phyloP scores from a whole-genome alignment of 768 basidiomycete genomes.

The Austroboletus eburneus region DNA sequence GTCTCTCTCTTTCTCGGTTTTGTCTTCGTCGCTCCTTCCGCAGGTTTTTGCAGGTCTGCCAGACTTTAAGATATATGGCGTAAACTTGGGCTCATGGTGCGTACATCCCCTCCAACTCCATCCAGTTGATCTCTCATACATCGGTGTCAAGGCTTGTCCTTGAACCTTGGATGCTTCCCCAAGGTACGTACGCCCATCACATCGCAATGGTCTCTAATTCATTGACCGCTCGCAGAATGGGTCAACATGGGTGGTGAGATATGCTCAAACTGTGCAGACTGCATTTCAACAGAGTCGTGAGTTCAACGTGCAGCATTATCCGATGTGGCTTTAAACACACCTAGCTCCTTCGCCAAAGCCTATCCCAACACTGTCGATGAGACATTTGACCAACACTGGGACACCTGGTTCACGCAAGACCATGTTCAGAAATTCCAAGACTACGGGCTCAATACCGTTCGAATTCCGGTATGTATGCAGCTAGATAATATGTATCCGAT shows the following conservation, averaged over 20 bases:
- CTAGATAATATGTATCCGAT: neutral
- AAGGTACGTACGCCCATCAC: slow-evolving; percentile 35
- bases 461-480: slow-evolving; percentile 57
- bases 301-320: neutral
- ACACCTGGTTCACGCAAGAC: slow-evolving; percentile 65
- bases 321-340: neutral
- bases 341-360: slow-evolving; percentile 56
- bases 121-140: slow-evolving; percentile 1
- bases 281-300: slow-evolving; percentile 68
- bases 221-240: slow-evolving; percentile 49
- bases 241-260: slow-evolving; percentile 63
- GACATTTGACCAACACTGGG: slow-evolving; percentile 63
- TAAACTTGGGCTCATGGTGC: slow-evolving; percentile 67
- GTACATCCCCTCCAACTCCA: slow-evolving; percentile 5
- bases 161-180: slow-evolving; percentile 82
- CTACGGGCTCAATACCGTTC: slow-evolving; percentile 69
- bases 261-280: slow-evolving; percentile 56
- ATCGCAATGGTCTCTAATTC: neutral
- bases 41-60: slow-evolving; percentile 20
- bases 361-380: slow-evolving; percentile 56
- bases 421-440: slow-evolving; percentile 53
- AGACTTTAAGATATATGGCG: slow-evolving; percentile 56
- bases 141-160: slow-evolving; percentile 56
- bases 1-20: slow-evolving; percentile 5
- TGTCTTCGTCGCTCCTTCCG: slow-evolving; percentile 15